Evolutionary conservation across 495 filamentous ascomycete genomes (phyloP).

Genomic region (Cercophora sp.): DNA sequence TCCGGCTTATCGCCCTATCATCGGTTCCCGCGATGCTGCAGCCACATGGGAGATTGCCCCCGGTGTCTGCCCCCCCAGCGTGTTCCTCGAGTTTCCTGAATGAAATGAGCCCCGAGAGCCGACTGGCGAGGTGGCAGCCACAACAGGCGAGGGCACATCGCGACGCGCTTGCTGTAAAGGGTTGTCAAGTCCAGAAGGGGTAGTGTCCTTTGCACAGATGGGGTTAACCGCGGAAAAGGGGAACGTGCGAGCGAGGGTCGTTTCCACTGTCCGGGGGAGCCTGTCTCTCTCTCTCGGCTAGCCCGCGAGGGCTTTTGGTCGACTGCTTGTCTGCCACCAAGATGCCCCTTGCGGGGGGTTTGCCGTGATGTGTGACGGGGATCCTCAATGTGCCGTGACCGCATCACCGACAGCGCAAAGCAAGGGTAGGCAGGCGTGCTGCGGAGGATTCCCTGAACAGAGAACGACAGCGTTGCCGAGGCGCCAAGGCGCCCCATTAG

Average conservation of each 20-base stretch:
- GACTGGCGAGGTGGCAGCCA: too few species aligned
- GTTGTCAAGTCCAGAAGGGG: too few species aligned
- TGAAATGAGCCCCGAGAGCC: too few species aligned
- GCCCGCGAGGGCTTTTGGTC: too few species aligned
- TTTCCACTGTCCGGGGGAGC: conserved; percentile 5
- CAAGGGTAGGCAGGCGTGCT: not conserved
- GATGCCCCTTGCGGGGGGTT: not conserved
- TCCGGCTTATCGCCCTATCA: too few species aligned
- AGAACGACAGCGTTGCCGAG: conserved; percentile 2
- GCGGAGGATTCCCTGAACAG: not conserved
- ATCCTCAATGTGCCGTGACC: not conserved
- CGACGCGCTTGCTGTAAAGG: too few species aligned
- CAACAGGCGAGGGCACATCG: too few species aligned
- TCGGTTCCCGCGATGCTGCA: too few species aligned
- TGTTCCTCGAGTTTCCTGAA: too few species aligned
- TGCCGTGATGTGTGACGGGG: conserved; percentile 5
- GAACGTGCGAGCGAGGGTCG: conserved; percentile 1
- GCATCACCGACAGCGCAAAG: not conserved
- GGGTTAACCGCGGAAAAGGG: not conserved
- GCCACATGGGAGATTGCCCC: too few species aligned
- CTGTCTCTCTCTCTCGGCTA: not conserved
- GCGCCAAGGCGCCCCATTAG: conserved; percentile 10
- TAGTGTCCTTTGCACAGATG: too few species aligned
- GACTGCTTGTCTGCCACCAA: not conserved
- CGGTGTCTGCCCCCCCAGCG: too few species aligned